These are phyloP conservation scores for Phytophthora foliorum DNA, from an alignment of 352 stramenopile species.

Conservation along the genomic window DNA sequence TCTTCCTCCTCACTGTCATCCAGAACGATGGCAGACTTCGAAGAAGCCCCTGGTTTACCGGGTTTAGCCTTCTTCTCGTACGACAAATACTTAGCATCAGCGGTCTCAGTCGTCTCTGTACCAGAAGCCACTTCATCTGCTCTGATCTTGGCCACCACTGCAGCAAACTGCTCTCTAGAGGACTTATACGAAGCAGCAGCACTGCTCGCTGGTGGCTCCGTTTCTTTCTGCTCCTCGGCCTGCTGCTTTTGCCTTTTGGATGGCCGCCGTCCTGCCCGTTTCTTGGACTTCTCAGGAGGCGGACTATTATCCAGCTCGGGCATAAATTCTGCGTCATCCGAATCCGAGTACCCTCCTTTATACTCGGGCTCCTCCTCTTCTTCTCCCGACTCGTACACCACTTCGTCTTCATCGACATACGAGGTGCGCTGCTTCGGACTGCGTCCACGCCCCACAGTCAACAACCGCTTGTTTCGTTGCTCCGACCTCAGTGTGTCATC, in stretches of 20 bases:
- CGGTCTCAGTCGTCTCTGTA: not conserved
- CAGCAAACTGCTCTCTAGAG: slow-evolving; percentile 37
- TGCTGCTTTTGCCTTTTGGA: slow-evolving; percentile 25
- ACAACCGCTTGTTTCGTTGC: slow-evolving; percentile 30
- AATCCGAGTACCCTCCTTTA: slow-evolving; percentile 43
- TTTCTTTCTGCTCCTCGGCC: slow-evolving; percentile 16
- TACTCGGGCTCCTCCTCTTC: slow-evolving; percentile 53
- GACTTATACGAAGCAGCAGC: not conserved
- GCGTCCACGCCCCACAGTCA: slow-evolving; percentile 28
- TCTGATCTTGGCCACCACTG: slow-evolving; percentile 45
- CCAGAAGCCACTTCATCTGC: slow-evolving; percentile 34
- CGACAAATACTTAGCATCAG: slow-evolving; percentile 38
- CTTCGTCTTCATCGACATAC: slow-evolving; percentile 39
- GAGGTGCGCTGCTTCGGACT: slow-evolving; percentile 15
- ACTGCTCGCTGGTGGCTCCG: slow-evolving; percentile 1
- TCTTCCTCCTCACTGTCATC: slow-evolving; percentile 62
- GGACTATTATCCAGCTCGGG: slow-evolving; percentile 32
- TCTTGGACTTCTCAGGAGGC: slow-evolving; percentile 25
- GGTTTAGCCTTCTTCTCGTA: slow-evolving; percentile 32
- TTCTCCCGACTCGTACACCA: slow-evolving; percentile 44
- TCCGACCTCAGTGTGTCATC: slow-evolving; percentile 48
- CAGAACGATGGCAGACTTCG: slow-evolving; percentile 61
- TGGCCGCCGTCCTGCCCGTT: slow-evolving; percentile 7
- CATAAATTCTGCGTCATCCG: slow-evolving; percentile 50
- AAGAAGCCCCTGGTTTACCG: slow-evolving; percentile 40